Evolutionary conservation across 1,139 yeast genomes (phyloP).

Genomic region (Yamadazyma taylorii): DNA sequence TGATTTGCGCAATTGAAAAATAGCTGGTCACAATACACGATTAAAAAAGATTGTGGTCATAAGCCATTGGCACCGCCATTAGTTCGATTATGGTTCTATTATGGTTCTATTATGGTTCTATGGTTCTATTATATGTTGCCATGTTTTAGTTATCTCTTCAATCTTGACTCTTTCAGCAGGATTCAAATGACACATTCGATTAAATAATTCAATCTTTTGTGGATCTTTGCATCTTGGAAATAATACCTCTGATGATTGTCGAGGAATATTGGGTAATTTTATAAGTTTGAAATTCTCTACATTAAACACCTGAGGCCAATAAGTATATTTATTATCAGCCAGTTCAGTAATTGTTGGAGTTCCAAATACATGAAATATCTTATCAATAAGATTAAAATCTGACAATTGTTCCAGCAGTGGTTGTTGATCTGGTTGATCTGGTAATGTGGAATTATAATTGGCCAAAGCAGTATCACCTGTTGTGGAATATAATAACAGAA

Average conservation of each 20-base stretch:
- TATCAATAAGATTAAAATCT: constrained; percentile 64
- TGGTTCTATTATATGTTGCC: constrained; percentile 1
- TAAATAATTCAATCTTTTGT: constrained; percentile 9
- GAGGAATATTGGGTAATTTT: constrained; percentile 19
- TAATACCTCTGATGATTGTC: constrained; percentile 16
- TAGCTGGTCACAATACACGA: too few species aligned
- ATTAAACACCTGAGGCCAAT: constrained; percentile 39
- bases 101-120: too few species aligned
- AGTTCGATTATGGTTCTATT: too few species aligned
- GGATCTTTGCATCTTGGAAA: constrained; percentile 29
- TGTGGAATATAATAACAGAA: constrained; percentile 58
- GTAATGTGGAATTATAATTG: constrained; percentile 25
- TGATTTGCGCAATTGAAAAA: too few species aligned
- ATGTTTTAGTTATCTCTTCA: constrained; percentile 9
- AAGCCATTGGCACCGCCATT: too few species aligned
- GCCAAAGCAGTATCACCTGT: constrained; percentile 43
- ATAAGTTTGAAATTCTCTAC: constrained; percentile 35
- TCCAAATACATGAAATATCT: constrained; percentile 68
- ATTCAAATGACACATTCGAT: constrained; percentile 19
- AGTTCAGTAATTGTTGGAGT: constrained; percentile 64
- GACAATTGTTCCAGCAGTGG: constrained; percentile 37
- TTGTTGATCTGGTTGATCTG: constrained; percentile 21
- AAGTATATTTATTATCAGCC: constrained; percentile 31
- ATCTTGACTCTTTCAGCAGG: constrained; percentile 24
- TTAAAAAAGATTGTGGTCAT: too few species aligned